Base-by-base conservation (phyloP, 1,284 basidiomycete genomes). In the Fomitopsis betulina region DNA sequence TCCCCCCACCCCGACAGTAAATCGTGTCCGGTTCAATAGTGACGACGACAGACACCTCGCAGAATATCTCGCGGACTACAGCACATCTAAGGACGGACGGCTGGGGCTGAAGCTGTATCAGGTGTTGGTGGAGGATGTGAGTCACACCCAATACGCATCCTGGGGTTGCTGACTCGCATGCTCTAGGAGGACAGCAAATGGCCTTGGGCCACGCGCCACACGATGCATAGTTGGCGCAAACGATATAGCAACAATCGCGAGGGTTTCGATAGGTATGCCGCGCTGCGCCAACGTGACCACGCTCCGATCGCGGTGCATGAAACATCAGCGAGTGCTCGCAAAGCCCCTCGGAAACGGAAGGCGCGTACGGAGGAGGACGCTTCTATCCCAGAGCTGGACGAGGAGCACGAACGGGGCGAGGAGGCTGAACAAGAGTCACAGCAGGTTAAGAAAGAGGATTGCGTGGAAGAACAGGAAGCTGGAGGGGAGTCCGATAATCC, bases 181-280 rank as follows among this genome's bases (percentile, higher is more conserved):
- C n/a, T 45, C 13, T 8, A 52, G 47, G 45, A 2, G n/a, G 45
- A 49, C 7, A 12, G 35, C 35, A 32, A 57, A 42, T 79, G 74
- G 70, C 63, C 58, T 1, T 91, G 89, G 88, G 85, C 86, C 23
- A 74, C 73, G 38, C 81, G 85, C 32, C 88, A 91, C 66, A 83
- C 86, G 2, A 87, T 85, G 86, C 84, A 86, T 60, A 89, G 87
- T 9, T 91, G 88, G 88, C 79, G 87, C 45, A 86, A 90, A 67
- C 78, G 87, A 27, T 90, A 90, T 72, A 87, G 86, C 73, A 89
- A 88, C 65, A 83, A 89, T 60, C 69, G 80, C 0, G 67, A 71
- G 0, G 77, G 83, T 7, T 78, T 90, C 54, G 83, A 89, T 65
- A 66, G 64, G 30, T 71, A 78, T 43, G 87, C 89, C 52, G 69